These are phyloP conservation scores for Phytophthora pini DNA, from an alignment of 352 stramenopile species.

Conservation along the genomic window DNA sequence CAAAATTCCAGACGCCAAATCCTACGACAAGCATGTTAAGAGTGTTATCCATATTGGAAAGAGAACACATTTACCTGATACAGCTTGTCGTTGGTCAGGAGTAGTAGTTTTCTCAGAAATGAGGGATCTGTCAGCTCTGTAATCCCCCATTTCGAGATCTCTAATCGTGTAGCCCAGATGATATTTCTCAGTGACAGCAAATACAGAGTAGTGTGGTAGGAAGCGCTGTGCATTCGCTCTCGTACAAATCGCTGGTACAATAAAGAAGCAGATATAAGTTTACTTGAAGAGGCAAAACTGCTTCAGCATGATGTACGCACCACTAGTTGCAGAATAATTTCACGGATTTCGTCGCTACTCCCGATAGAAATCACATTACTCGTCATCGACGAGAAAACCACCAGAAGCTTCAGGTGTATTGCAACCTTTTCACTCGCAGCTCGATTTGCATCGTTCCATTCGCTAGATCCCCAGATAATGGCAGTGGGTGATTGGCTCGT, in stretches of 20 bases:
- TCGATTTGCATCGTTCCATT: slow-evolving; percentile 24
- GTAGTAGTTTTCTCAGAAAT: slow-evolving; percentile 28
- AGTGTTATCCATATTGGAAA: not conserved
- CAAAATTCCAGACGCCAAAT: slow-evolving; percentile 25
- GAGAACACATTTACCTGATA: slow-evolving; percentile 17
- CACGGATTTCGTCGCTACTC: slow-evolving; percentile 24
- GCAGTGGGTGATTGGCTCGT: not conserved
- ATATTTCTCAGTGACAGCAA: slow-evolving; percentile 28
- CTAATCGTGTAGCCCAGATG: slow-evolving; percentile 22
- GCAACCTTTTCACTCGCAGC: slow-evolving; percentile 13
- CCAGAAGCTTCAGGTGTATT: slow-evolving; percentile 17
- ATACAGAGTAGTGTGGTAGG: slow-evolving; percentile 18
- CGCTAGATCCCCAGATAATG: slow-evolving; percentile 11
- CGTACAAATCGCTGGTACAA: slow-evolving; percentile 20
- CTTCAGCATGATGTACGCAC: slow-evolving; percentile 2
- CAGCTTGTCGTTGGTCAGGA: slow-evolving; percentile 15
- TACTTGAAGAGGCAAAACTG: not conserved
- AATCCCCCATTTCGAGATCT: slow-evolving; percentile 24
- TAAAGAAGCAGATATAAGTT: not conserved
- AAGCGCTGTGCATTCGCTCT: slow-evolving; percentile 15
- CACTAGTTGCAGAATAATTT: slow-evolving; percentile 24
- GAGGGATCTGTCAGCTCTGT: slow-evolving; percentile 14
- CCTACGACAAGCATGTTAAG: slow-evolving; percentile 1
- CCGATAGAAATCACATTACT: slow-evolving; percentile 20
- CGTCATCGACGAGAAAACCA: slow-evolving; percentile 29